phyloP scores from a whole-genome alignment of 2,329 filamentous ascomycete species.

The Trichoderma atroviride region DNA sequence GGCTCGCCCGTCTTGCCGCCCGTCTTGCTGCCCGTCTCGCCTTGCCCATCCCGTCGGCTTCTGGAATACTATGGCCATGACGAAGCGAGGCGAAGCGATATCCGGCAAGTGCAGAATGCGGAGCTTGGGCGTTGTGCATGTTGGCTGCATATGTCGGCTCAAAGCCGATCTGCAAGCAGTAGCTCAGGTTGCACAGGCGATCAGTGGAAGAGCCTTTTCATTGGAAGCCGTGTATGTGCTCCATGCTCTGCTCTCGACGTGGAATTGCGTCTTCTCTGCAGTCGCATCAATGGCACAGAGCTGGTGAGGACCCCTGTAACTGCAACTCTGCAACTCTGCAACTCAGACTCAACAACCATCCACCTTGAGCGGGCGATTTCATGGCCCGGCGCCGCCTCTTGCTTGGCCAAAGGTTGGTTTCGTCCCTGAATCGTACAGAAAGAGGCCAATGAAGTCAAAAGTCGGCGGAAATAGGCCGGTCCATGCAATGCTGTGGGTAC shows the following conservation, averaged over 20 bases:
- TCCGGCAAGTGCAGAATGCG: not conserved
- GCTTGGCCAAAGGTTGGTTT: not conserved
- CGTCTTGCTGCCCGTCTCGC: not conserved
- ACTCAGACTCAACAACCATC: not conserved
- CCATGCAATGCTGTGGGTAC: not conserved
- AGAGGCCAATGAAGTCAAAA: not conserved
- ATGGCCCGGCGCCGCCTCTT: not conserved
- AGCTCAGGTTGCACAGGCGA: not conserved
- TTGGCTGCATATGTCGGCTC: constrained; percentile 4
- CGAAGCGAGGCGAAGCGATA: not conserved
- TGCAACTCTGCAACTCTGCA: not conserved
- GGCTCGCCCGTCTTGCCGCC: not conserved
- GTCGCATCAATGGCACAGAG: not conserved
- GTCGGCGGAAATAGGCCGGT: constrained; percentile 12
- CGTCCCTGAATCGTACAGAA: not conserved
- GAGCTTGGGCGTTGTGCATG: not conserved
- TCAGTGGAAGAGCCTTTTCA: not conserved
- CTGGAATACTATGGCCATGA: not conserved
- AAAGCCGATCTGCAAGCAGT: constrained; percentile 5
- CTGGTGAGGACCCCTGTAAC: not conserved
- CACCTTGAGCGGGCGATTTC: not conserved
- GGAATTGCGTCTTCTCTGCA: not conserved
- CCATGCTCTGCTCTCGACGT: not conserved
- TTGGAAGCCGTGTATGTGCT: not conserved
- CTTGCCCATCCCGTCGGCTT: not conserved